These are phyloP conservation scores for Cyberlindnera bimundalis DNA, from an alignment of 805 yeast genomes.

Conservation along the genomic window DNA sequence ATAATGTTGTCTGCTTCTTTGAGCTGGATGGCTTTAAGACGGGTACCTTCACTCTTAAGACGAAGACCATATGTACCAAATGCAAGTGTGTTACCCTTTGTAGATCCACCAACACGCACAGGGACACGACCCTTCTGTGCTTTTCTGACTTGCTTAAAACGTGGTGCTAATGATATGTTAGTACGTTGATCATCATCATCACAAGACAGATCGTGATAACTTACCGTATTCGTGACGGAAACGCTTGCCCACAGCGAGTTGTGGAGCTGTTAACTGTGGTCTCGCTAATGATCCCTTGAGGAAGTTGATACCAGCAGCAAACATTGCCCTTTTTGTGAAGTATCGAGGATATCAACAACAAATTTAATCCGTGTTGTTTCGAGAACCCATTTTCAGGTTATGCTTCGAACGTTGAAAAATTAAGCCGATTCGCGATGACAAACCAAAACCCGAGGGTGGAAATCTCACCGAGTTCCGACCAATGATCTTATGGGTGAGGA, in stretches of 20 bases:
- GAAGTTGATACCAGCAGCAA: slow-evolving; percentile 10
- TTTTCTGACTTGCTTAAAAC: slow-evolving; percentile 44
- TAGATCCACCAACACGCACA: slow-evolving; percentile 92
- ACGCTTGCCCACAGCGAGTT: slow-evolving; percentile 23
- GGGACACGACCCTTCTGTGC: slow-evolving; percentile 93
- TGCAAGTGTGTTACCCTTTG: slow-evolving; percentile 77
- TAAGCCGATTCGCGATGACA: too few relatives aligned
- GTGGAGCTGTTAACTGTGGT: slow-evolving; percentile 13
- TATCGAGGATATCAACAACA: too few relatives aligned
- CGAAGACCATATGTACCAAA: slow-evolving; percentile 87
- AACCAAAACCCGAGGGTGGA: too few relatives aligned
- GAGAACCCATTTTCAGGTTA: too few relatives aligned
- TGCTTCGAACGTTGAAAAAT: too few relatives aligned
- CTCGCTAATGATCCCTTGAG: slow-evolving; percentile 9
- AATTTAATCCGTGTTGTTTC: too few relatives aligned
- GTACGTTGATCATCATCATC: background rate
- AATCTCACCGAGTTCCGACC: too few relatives aligned
- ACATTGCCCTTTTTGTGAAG: too few relatives aligned
- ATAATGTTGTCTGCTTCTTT: slow-evolving; percentile 87
- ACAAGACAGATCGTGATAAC: background rate
- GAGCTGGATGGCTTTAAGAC: slow-evolving; percentile 83
- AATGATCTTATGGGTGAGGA: too few relatives aligned
- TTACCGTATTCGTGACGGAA: slow-evolving; percentile 27
- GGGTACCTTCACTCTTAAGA: slow-evolving; percentile 80
- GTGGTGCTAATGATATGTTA: slow-evolving; percentile 22